Conservation (phyloP, 257 asterid species). For the Rhazya stricta region DNA sequence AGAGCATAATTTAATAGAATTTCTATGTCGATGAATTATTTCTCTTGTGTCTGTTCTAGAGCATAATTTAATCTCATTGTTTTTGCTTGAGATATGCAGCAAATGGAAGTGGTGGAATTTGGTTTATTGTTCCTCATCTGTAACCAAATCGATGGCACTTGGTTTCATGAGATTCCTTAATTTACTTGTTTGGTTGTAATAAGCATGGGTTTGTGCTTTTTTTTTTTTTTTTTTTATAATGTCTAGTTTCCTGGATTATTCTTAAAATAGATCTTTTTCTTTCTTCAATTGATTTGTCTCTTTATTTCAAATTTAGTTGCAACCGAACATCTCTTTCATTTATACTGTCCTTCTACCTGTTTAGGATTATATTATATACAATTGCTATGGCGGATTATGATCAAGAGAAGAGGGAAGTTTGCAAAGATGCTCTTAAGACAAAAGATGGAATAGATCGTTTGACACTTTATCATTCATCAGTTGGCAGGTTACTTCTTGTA, state of each 20-base stretch:
- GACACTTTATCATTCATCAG: conserved; percentile 72
- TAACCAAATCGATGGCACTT: background rate
- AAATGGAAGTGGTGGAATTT: background rate
- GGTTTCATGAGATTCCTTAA: background rate
- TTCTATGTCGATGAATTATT: background rate
- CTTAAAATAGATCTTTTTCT: background rate
- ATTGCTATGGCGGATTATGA: conserved; percentile 71
- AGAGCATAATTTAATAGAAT: too few species aligned
- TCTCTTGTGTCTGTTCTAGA: too few species aligned
- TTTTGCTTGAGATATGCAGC: background rate
- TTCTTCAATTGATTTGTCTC: background rate
- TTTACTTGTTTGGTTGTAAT: background rate
- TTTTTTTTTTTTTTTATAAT: too few species aligned
- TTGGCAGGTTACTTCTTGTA: conserved; percentile 64
- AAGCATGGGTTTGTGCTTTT: background rate
- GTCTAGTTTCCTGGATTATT: background rate
- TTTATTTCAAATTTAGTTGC: background rate
- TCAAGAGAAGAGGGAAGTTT: conserved; percentile 47
- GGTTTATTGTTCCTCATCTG: background rate
- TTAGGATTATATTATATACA: conserved; percentile 77
- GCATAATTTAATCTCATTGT: background rate
- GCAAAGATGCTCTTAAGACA: conserved; percentile 59
- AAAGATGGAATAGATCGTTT: conserved; percentile 58
- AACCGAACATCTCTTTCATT: background rate
- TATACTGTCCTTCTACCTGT: background rate